Evolutionary conservation across 805 yeast species (phyloP), one percentile per base, ranked within the genome.

Genomic region (Cyberlindnera mississippiensis): DNA sequence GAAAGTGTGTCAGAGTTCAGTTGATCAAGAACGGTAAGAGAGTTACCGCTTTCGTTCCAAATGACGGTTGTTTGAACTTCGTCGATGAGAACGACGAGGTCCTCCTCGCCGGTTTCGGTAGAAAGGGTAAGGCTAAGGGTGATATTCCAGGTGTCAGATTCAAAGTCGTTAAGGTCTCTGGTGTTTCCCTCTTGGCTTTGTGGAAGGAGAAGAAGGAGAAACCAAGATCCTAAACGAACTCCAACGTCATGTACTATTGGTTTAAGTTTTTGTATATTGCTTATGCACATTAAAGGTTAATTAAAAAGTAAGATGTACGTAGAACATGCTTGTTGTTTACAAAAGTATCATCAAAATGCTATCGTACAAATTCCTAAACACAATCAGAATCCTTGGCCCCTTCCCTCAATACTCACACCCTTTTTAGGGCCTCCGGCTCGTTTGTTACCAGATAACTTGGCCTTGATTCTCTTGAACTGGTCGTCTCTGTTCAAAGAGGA

Each of bases 91-190:
- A 93, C 82, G 99, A 93, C 79, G 98, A 93, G 77, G 99, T 93
- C 65, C 80, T 93, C 68, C 82, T 93, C 66, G 98, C 99, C 68
- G 99, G 99, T 83, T 93, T 93, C 89, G 99, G 99, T 88, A 89
- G 98, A 81, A 93, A 96, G 84, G 99, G 99, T 82, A 93, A 93
- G 84, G 99, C 99, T 75, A 93, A 93, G 95, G 99, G 99, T 83
- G 99, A 93, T 90, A 91, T 93, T 71, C 99, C 99, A 75, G 99
- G 99, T 88, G 99, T 93, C 72, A 93, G 99, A 86, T 93, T 93
- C 89, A 93, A 93, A 87, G 99, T 93, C 72, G 99, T 93, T 73
- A 93, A 93, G 83, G 99, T 93, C 65, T 87, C 99, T 64, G 99
- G 99, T 86, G 99, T 95, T 68, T 93, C 99, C 64, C 83, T 93